Evolutionary conservation across 768 basidiomycete species (phyloP).

Genomic region (Leccinum arenicola): DNA sequence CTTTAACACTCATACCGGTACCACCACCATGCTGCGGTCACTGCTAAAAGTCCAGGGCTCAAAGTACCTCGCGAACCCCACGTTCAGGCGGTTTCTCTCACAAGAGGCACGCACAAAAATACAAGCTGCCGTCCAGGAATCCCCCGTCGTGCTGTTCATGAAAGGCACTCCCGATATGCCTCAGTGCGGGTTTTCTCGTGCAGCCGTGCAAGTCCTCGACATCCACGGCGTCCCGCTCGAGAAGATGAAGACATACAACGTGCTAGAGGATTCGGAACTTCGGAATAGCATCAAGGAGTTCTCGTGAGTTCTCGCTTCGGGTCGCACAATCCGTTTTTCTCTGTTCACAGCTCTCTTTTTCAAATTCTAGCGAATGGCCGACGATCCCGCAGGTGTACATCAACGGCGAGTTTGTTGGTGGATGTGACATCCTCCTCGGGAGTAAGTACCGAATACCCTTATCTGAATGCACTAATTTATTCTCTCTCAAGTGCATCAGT

Average conservation of each 20-base stretch:
- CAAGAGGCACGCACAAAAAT: conserved; percentile 60
- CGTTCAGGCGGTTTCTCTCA: conserved; percentile 49
- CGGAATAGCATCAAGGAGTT: conserved; percentile 91
- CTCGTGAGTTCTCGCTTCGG: conserved; percentile 63
- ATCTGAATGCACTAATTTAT: background rate
- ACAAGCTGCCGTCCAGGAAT: conserved; percentile 68
- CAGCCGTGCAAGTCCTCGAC: conserved; percentile 87
- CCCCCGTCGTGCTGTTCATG: conserved; percentile 95
- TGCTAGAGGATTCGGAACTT: conserved; percentile 82
- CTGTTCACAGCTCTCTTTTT: background rate
- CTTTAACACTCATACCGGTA: background rate
- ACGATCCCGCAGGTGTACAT: conserved; percentile 96
- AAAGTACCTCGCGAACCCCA: conserved; percentile 4
- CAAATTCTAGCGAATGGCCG: conserved; percentile 80
- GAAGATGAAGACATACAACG: conserved; percentile 88
- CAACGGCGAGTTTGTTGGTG: conserved; percentile 93
- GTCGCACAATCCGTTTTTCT: background rate
- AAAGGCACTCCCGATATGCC: conserved; percentile 88
- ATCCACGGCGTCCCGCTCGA: conserved; percentile 75
- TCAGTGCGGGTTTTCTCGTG: conserved; percentile 95
- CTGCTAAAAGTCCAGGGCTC: background rate
- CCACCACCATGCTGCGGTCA: background rate
- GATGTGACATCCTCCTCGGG: conserved; percentile 89
- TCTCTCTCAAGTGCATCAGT: conserved; percentile 79
- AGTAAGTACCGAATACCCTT: conserved; percentile 52